A percentile compares a stretch with the other conserved stretches of the same genome.
phyloP scores from a whole-genome alignment of 2,329 filamentous ascomycete genomes.

The Mycocentrospora acerina region DNA sequence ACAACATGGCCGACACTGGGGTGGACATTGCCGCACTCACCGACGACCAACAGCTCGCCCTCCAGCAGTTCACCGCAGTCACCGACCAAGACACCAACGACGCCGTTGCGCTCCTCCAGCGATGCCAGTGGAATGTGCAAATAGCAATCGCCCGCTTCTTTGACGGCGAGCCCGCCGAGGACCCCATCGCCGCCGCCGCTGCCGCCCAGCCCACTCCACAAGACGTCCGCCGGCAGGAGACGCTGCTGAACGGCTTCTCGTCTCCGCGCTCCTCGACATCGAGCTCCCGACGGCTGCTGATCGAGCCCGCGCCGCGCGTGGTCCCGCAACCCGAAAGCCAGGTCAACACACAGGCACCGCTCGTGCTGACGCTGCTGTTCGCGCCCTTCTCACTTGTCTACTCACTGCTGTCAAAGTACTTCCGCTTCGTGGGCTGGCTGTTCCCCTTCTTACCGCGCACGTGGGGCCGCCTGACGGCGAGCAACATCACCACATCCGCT shows the following conservation, averaged over 20 bases:
- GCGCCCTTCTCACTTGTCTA: conserved; percentile 80
- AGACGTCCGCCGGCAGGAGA: conserved; percentile 68
- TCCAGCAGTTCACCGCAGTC: conserved; percentile 85
- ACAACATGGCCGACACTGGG: conserved; percentile 41
- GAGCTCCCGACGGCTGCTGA: conserved; percentile 33
- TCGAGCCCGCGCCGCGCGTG: conserved; percentile 77
- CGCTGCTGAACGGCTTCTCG: conserved; percentile 59
- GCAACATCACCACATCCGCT: conserved; percentile 46
- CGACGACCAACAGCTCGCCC: conserved; percentile 74
- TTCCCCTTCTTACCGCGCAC: conserved; percentile 77
- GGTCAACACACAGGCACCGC: conserved; percentile 67
- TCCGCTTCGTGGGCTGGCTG: conserved; percentile 74
- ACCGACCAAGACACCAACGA: conserved; percentile 79
- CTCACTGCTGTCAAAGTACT: conserved; percentile 66
- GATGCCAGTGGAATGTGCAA: conserved; percentile 96
- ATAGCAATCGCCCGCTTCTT: conserved; percentile 98
- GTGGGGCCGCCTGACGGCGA: conserved; percentile 54
- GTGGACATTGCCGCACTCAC: conserved; percentile 70
- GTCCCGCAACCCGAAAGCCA: conserved; percentile 72
- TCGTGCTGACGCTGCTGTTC: conserved; percentile 76
- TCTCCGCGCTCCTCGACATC: conserved; percentile 37
- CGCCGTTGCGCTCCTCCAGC: conserved; percentile 75
- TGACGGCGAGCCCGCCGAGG: conserved; percentile 84
- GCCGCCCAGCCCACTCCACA: conserved; percentile 63
- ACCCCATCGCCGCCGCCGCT: conserved; percentile 74